phyloP scores from a whole-genome alignment of 306 rosid genomes.

The Gynostemma pentaphyllum region DNA sequence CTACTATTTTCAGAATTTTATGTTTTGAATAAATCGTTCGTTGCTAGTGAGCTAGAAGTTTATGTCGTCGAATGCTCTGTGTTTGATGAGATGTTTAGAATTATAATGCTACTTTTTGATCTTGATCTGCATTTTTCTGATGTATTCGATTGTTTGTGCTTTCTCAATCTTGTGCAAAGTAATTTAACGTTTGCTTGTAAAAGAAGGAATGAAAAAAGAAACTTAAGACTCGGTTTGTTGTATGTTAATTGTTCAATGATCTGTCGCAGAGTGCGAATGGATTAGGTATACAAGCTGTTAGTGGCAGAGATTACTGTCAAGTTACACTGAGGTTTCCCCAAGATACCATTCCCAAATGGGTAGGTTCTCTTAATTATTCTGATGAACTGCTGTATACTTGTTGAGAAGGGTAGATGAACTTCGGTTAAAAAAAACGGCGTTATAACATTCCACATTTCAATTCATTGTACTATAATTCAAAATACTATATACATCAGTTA shows the following conservation, averaged over 20 bases:
- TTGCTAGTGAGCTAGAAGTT: background rate
- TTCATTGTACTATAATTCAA: background rate
- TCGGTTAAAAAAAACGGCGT: background rate
- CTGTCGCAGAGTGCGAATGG: constrained; percentile 79
- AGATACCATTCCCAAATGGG: constrained; percentile 93
- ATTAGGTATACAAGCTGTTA: constrained; percentile 57
- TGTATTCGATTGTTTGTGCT: background rate
- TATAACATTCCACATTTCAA: background rate
- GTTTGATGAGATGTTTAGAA: background rate
- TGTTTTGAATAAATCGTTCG: too few relatives aligned
- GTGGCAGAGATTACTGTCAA: constrained; percentile 53
- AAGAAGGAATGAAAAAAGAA: background rate
- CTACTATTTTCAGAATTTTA: background rate
- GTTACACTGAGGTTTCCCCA: constrained; percentile 55
- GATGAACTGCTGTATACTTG: background rate
- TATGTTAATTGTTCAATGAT: background rate
- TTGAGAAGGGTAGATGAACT: background rate
- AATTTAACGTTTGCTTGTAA: background rate
- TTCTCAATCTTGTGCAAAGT: background rate
- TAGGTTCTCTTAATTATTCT: constrained; percentile 20
- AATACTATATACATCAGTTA: background rate
- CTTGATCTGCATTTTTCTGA: background rate
- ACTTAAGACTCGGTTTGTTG: background rate
- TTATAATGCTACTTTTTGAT: background rate
- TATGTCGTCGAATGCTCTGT: background rate